A percentile compares a stretch with the other conserved stretches of the same genome.
Evolutionary conservation across 352 stramenopile species (phyloP).

Genomic region (Pythium utonaiense): DNA sequence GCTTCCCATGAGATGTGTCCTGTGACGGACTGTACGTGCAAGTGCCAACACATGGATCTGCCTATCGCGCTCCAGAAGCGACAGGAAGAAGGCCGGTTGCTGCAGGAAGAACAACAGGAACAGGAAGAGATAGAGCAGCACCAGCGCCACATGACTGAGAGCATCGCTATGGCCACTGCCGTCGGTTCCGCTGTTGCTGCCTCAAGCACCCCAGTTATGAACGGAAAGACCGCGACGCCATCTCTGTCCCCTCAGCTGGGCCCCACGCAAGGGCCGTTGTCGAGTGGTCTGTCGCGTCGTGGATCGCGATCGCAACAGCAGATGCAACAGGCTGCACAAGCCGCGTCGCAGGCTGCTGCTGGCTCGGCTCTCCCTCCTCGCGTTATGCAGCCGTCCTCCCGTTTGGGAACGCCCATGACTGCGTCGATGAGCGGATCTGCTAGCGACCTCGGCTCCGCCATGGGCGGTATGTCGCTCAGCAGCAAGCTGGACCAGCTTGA

Average conservation of each 20-base stretch:
- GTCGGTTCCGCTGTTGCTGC: not conserved
- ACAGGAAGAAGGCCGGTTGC: slow-evolving; percentile 29
- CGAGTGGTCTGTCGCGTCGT: not conserved
- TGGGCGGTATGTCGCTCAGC: slow-evolving; percentile 35
- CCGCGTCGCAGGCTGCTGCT: not conserved
- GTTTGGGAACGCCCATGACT: slow-evolving; percentile 11
- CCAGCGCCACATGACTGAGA: slow-evolving; percentile 1
- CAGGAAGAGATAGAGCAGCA: slow-evolving; percentile 13
- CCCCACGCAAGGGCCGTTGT: not conserved
- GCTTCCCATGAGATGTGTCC: slow-evolving; percentile 85
- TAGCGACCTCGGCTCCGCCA: slow-evolving; percentile 13
- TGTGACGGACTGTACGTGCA: slow-evolving; percentile 92
- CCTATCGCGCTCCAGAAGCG: slow-evolving; percentile 55
- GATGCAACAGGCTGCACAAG: slow-evolving; percentile 6
- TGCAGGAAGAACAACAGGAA: slow-evolving; percentile 14
- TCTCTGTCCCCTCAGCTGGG: not conserved
- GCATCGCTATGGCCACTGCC: not conserved
- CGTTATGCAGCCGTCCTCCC: slow-evolving; percentile 1
- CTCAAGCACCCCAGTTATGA: not conserved
- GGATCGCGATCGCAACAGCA: slow-evolving; percentile 14
- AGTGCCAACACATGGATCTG: slow-evolving; percentile 82
- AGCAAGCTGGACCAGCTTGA: slow-evolving; percentile 77
- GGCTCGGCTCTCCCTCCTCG: slow-evolving; percentile 10
- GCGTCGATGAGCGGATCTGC: not conserved
- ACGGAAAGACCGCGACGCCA: slow-evolving; percentile 1